phyloP scores from a whole-genome alignment of 1,284 basidiomycete species.

The Tilletiopsis washingtonensis region DNA sequence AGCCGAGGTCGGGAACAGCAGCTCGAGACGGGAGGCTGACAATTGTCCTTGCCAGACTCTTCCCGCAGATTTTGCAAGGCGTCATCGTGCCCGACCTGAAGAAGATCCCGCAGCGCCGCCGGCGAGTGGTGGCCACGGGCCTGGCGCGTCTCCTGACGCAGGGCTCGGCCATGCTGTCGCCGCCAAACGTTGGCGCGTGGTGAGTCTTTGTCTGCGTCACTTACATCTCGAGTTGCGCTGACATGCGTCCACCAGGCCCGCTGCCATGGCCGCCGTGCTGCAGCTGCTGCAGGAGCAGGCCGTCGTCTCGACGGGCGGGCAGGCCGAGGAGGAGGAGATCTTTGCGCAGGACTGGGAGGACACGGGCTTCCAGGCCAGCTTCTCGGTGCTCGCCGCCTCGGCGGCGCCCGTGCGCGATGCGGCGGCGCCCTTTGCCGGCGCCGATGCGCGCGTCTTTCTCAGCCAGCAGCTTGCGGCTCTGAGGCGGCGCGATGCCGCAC shows the following conservation, averaged over 20 bases:
- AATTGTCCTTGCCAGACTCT: conserved; percentile 51
- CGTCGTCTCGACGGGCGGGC: conserved; percentile 54
- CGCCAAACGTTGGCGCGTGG: conserved; percentile 52
- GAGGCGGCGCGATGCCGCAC: too few species aligned
- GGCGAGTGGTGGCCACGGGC: conserved; percentile 78
- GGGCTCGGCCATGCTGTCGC: conserved; percentile 60
- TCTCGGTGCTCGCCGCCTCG: conserved; percentile 73
- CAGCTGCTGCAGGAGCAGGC: conserved; percentile 69
- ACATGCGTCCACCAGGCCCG: too few species aligned
- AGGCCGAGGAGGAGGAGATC: conserved; percentile 54
- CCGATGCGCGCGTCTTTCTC: too few species aligned
- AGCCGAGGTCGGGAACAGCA: neutral
- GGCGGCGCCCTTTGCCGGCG: too few species aligned
- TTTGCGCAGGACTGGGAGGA: conserved; percentile 81
- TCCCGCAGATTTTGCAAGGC: conserved; percentile 69
- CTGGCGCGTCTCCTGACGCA: conserved; percentile 70
- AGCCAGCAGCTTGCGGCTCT: too few species aligned
- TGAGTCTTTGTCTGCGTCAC: neutral
- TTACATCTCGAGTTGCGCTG: too few species aligned
- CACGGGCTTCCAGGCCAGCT: conserved; percentile 84
- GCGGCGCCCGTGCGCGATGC: neutral
- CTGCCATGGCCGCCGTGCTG: too few species aligned
- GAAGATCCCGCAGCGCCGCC: conserved; percentile 69
- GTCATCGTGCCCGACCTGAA: conserved; percentile 75
- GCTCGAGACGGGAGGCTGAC: neutral